A percentile compares a stretch with the other conserved stretches of the same genome.
These are phyloP conservation scores for Alternaria angustiovoidea DNA, from an alignment of 2,329 filamentous ascomycete species.

Conservation along the genomic window DNA sequence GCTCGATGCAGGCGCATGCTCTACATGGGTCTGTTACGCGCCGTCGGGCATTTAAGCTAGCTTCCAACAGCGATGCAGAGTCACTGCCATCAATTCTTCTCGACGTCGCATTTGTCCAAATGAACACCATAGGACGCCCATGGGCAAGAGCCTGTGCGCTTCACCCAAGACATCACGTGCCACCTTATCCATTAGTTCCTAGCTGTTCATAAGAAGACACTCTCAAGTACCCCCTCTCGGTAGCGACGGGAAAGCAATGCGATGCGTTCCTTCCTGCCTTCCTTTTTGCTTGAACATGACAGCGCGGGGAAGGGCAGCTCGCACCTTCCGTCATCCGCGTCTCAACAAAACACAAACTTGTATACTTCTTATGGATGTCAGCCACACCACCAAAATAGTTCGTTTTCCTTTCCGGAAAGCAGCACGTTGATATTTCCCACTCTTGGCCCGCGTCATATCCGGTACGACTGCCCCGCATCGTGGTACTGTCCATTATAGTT, in stretches of 20 bases:
- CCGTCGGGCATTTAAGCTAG: neutral
- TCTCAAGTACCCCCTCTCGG: neutral
- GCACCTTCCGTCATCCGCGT: slow-evolving; percentile 18
- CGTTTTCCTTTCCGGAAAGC: neutral
- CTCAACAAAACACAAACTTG: slow-evolving; percentile 16
- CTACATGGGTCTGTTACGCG: neutral
- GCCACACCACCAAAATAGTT: neutral
- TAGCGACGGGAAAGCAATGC: neutral
- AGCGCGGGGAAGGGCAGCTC: slow-evolving; percentile 9
- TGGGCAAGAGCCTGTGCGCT: neutral
- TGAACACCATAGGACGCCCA: neutral
- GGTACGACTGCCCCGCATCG: slow-evolving; percentile 2
- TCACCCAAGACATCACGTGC: neutral
- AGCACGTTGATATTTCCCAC: neutral
- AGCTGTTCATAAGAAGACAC: neutral
- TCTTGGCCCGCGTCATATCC: slow-evolving; percentile 9
- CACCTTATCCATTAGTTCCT: neutral
- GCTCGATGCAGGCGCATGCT: neutral
- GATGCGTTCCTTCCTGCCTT: slow-evolving; percentile 2
- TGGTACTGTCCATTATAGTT: neutral
- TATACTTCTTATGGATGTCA: neutral
- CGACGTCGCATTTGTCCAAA: too few species aligned
- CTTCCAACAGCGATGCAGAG: neutral
- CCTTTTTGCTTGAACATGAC: neutral
- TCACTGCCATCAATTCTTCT: neutral